Evolutionary conservation across 192 early-diverging fungal species (phyloP), one percentile per base, ranked within the genome.

Genomic region (Coemansia sp.): DNA sequence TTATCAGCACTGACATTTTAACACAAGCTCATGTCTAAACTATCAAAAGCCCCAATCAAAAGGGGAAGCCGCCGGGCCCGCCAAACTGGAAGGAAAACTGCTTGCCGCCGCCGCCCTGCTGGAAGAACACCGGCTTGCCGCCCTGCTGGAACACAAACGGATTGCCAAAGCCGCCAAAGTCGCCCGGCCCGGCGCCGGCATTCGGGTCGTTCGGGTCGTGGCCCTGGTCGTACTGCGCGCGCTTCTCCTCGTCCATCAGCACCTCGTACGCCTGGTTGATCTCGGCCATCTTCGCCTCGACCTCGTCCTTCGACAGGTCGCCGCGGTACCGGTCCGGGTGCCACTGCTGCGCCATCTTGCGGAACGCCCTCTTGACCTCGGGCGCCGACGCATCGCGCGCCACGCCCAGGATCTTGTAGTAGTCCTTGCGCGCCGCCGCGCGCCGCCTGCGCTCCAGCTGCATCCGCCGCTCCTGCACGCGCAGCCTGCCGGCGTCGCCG

Each of bases 201-300:
- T 59, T 74, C 21, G 86, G 84, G 55, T 91, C 89, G 70, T 85
- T 85, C 29, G 89, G 89, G 66, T 91, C 89, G 41, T 84, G 73
- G 10, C 89, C 89, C 57, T 82, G 84, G 64, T 91, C 89, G 56
- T 78, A 91, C 40, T 79, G 80, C 25, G 76, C 66, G 32, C 83
- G 80, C 36, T 73, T 51, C 40, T 90, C 84, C 38, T 83, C 81
- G 59, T 88, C 74, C 55, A 64, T 83, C 62, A 90, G 74, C 2
- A 94, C 85, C 80, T 93, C 89, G 69, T 95, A 91, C 2, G 96
- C 94, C 60, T 86, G 82, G 59, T 98, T 97, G 54, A 98, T 87
- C 15, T 89, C 86, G 14, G 86, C 82, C 93, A 97, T 97, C 81
- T 91, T 94, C 61, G 78, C 81, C 49, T 87, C 82, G 9, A 91